Percentiles rank a stretch among this genome's conserved stretches.
Evolutionary conservation across 2,329 filamentous ascomycete species (phyloP).

Genomic region (Neurospora sp.): DNA sequence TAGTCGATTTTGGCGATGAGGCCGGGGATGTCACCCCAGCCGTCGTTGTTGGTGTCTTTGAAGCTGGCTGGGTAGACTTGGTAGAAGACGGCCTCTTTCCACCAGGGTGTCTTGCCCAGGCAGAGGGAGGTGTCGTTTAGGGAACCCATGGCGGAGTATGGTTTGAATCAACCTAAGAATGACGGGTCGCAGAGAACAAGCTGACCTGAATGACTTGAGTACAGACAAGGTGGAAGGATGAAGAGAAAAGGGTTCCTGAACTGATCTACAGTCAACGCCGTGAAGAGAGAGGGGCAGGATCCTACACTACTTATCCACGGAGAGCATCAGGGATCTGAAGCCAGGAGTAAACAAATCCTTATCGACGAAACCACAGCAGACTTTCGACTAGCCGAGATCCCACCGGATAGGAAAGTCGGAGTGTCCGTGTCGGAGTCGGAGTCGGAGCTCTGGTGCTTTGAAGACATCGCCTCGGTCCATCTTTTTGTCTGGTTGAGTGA

Average conservation of each 20-base stretch:
- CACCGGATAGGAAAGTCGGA: not conserved
- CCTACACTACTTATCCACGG: not conserved
- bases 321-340: not conserved
- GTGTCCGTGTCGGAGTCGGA: not conserved
- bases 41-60: constrained; percentile 47
- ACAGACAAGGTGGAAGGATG: not conserved
- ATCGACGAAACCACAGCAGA: not conserved
- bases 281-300: not conserved
- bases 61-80: constrained; percentile 51
- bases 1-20: constrained; percentile 57
- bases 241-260: not conserved
- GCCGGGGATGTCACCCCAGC: constrained; percentile 55
- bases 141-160: not conserved
- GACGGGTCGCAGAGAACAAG: not conserved
- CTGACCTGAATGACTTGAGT: not conserved
- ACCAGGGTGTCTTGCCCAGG: constrained; percentile 12
- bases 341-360: not conserved
- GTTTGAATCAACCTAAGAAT: not conserved
- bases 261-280: not conserved
- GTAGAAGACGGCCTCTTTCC: constrained; percentile 17
- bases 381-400: not conserved
- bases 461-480: not conserved
- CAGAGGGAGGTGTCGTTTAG: not conserved
- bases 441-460: not conserved
- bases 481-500: not conserved